Conservation (phyloP, 2,329 filamentous ascomycete genomes). For the Calycina herbarum region DNA sequence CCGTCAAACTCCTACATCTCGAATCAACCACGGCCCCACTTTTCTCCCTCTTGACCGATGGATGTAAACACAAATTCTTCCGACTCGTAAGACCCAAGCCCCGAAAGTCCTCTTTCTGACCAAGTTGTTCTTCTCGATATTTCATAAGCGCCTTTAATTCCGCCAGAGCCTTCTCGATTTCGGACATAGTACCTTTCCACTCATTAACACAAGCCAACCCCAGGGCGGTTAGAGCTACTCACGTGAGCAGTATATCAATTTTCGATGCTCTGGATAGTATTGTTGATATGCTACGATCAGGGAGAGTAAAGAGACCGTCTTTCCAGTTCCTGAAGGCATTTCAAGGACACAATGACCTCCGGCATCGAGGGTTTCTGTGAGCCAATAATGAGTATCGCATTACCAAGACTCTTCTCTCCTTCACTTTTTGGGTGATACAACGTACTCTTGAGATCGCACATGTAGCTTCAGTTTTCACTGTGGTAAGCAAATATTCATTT, state of each 20-base stretch:
- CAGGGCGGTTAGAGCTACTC: constrained; percentile 21
- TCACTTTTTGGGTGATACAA: neutral
- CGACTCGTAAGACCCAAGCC: constrained; percentile 91
- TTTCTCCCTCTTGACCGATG: constrained; percentile 94
- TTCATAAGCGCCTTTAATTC: constrained; percentile 94
- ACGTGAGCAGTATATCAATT: constrained; percentile 98
- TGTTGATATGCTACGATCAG: constrained; percentile 97
- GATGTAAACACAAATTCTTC: constrained; percentile 96
- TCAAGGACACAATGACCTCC: constrained; percentile 95
- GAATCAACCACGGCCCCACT: constrained; percentile 92
- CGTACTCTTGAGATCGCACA: constrained; percentile 76
- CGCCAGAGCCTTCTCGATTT: constrained; percentile 95
- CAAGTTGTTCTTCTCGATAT: constrained; percentile 86
- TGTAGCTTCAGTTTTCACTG: constrained; percentile 53
- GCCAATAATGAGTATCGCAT: constrained; percentile 8
- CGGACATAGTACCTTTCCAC: constrained; percentile 81
- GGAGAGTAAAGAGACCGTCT: constrained; percentile 92
- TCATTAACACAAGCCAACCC: constrained; percentile 11
- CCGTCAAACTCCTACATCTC: constrained; percentile 91
- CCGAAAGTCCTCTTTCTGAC: constrained; percentile 87
- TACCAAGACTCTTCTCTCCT: constrained; percentile 14
- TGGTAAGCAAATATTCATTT: constrained; percentile 17
- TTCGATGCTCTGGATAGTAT: constrained; percentile 87
- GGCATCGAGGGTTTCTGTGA: constrained; percentile 74
- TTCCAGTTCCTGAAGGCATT: constrained; percentile 98